Evolutionary conservation across 352 stramenopile genomes (phyloP).

Genomic region (Phytopythium mirpurense): DNA sequence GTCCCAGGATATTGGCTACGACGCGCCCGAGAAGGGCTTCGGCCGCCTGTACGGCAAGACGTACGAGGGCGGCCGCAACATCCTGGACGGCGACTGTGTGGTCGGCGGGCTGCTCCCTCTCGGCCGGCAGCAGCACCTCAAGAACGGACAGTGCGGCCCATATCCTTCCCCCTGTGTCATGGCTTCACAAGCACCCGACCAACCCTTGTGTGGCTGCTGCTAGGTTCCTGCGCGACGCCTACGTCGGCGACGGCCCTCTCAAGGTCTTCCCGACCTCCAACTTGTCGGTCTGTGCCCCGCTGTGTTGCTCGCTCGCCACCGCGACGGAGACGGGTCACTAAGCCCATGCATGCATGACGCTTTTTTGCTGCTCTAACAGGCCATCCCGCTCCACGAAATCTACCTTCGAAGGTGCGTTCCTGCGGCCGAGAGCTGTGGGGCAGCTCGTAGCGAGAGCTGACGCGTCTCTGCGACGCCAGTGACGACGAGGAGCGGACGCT

Average conservation of each 20-base stretch:
- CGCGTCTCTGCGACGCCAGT: conserved; percentile 14
- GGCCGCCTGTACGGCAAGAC: conserved; percentile 75
- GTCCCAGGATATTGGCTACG: conserved; percentile 68
- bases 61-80: conserved; percentile 74
- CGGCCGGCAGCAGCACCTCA: conserved; percentile 75
- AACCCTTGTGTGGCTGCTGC: neutral
- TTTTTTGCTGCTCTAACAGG: conserved; percentile 14
- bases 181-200: too few relatives aligned
- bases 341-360: too few relatives aligned
- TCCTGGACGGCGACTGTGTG: conserved; percentile 67
- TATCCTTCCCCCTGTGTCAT: too few relatives aligned
- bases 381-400: conserved; percentile 42
- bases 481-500: conserved; percentile 83
- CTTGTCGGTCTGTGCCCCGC: conserved; percentile 40
- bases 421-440: neutral
- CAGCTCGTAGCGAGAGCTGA: too few relatives aligned
- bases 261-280: conserved; percentile 69
- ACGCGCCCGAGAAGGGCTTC: conserved; percentile 38
- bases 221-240: conserved; percentile 61
- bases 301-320: neutral
- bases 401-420: conserved; percentile 51
- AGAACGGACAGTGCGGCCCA: conserved; percentile 49
- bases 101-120: conserved; percentile 66
- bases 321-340: too few relatives aligned
- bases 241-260: conserved; percentile 61